Base-by-base conservation (phyloP, 192 early-diverging fungal species). In the Powellomyces hirtus region DNA sequence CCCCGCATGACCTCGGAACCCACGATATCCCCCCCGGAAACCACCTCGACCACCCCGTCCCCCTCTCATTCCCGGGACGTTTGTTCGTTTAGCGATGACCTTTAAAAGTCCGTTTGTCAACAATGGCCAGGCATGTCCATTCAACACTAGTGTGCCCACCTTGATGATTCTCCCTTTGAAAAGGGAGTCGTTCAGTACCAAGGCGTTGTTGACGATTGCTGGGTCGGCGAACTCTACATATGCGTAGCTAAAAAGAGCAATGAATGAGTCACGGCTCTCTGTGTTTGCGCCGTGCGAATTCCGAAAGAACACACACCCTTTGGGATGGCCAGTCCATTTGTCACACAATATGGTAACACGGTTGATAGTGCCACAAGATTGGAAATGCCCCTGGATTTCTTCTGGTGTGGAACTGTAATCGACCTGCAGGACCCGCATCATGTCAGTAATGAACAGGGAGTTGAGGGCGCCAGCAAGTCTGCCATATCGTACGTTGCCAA, bases 181-280 rank as follows among this genome's bases (percentile, higher is more conserved):
- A 68, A 94, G 75, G 38, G 91, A 89, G 38, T 96, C 95, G 72
- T 97, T 92, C 57, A 98, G 75, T 30, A 85, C 80, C 79, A 96
- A 79, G 35, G 97, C 93, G 59, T 88, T 90, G 33, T 82, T 80
- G 37, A 98, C 93, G 3, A 87, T 83, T 5, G 86, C 79, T 8
- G 86, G 76, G 59, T 95, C 88, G 20, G 90, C 91, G 89, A 99
- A 99, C 75, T 99, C 97, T 6, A 99, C 86, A 66, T 98, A 99
- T 5, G 94, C 97, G 66, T 89, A 97, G 26, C 87, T 64, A 31
- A 16, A 27, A 40, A 6, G 7, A 36, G 1, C n/a, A n/a, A n/a
- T n/a, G n/a, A n/a, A n/a, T n/a, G n/a, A n/a, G n/a, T n/a, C 18
- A 56, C 29, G 0, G 18, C 29, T 14, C 20, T 1, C 20, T 26